Percentiles rank a stretch among this genome's conserved stretches.
Evolutionary conservation across 116 monocot genomes (phyloP).

Genomic region (Zostera marina): DNA sequence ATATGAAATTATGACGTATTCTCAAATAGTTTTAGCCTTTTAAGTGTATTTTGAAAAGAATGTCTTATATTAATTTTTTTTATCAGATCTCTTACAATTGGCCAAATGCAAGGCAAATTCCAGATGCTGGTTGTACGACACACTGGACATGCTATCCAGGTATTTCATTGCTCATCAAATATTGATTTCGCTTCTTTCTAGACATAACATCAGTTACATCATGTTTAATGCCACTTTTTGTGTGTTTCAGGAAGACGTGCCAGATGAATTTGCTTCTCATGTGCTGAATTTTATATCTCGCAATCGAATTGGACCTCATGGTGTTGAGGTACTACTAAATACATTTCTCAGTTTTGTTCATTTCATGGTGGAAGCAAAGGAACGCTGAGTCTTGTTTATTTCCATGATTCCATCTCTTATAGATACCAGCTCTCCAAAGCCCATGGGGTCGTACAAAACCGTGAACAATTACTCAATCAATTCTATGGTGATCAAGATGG

Average conservation of each 20-base stretch:
- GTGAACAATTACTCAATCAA: no score
- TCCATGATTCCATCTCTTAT: no score
- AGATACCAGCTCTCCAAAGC: no score
- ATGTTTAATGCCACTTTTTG: not conserved
- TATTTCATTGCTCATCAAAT: slow-evolving; percentile 2
- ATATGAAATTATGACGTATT: no score
- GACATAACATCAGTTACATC: no score
- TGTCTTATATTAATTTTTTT: slow-evolving; percentile 1
- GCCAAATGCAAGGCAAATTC: slow-evolving; percentile 99
- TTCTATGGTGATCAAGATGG: no score
- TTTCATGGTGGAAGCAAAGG: no score
- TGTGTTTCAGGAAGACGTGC: slow-evolving; percentile 84
- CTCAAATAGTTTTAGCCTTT: no score
- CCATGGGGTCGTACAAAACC: no score
- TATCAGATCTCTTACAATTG: slow-evolving; percentile 82
- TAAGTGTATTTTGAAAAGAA: no score
- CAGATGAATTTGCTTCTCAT: slow-evolving; percentile 78
- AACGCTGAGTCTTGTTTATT: no score
- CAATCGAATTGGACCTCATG: slow-evolving; percentile 80
- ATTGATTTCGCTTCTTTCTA: not conserved
- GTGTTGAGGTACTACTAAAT: slow-evolving; percentile 76
- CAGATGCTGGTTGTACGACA: slow-evolving; percentile 78
- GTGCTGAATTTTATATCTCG: slow-evolving; percentile 87
- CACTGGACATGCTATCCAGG: slow-evolving; percentile 97
- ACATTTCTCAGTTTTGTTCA: no score